Conservation (phyloP, 345 rosid genomes). For the Viola odorata region DNA sequence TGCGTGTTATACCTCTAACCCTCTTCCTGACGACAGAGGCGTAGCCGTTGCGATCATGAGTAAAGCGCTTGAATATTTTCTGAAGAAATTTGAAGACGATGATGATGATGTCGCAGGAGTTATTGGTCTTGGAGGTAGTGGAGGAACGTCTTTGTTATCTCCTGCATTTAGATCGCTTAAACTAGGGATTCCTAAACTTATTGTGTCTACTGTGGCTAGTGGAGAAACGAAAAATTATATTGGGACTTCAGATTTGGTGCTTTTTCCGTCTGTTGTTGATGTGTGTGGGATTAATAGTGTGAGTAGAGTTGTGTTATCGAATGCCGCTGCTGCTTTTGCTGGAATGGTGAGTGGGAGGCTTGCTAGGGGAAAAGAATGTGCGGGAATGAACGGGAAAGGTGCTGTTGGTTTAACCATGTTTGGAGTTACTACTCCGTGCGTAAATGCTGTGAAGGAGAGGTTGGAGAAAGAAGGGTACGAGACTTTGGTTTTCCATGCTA, state of each 20-base stretch:
- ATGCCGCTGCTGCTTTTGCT: constrained; percentile 84
- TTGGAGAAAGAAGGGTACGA: constrained; percentile 69
- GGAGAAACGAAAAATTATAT: constrained; percentile 73
- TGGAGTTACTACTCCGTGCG: constrained; percentile 91
- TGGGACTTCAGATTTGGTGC: constrained; percentile 77
- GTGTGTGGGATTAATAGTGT: constrained; percentile 86
- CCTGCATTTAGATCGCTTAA: constrained; percentile 72
- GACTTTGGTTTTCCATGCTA: constrained; percentile 87
- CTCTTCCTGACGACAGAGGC: constrained; percentile 63
- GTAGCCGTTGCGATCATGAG: constrained; percentile 68
- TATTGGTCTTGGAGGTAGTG: constrained; percentile 82
- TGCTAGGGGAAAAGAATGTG: constrained; percentile 14
- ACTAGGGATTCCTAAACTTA: constrained; percentile 69
- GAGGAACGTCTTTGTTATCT: constrained; percentile 79
- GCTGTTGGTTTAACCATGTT: constrained; percentile 92
- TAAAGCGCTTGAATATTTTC: constrained; percentile 51
- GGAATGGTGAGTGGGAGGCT: constrained; percentile 82
- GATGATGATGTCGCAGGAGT: constrained; percentile 46
- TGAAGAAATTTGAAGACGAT: constrained; percentile 32
- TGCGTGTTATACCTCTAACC: constrained; percentile 31
- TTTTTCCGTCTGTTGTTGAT: constrained; percentile 84
- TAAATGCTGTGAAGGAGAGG: constrained; percentile 55
- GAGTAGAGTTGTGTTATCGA: constrained; percentile 68
- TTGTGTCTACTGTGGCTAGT: constrained; percentile 89
- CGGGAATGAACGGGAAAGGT: constrained; percentile 15